phyloP scores from a whole-genome alignment of 2,329 filamentous ascomycete genomes.

The Aspergillus luchuensis region DNA sequence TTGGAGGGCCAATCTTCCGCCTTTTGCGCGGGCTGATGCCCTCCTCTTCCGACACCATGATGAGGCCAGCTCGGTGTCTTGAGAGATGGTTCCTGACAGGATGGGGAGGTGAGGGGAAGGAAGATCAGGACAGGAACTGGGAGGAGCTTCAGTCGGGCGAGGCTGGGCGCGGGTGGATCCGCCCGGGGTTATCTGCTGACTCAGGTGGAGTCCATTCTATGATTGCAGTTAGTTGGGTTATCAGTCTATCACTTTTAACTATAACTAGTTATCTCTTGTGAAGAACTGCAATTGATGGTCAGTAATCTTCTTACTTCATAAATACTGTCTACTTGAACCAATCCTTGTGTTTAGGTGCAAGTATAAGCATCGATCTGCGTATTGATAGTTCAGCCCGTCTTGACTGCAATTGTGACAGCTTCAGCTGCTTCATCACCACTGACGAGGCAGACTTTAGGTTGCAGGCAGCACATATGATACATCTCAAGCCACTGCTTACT shows the following conservation, averaged over 20 bases:
- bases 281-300: too few species aligned
- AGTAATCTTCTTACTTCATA: too few species aligned
- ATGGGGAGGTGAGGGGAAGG: constrained; percentile 1
- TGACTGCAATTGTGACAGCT: not conserved
- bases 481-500: not conserved
- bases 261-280: not conserved
- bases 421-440: not conserved
- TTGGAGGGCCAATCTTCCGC: constrained; percentile 45
- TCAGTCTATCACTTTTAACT: too few species aligned
- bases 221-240: not conserved
- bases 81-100: constrained; percentile 12
- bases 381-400: not conserved
- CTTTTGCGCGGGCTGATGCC: constrained; percentile 51
- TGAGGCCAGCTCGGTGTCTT: constrained; percentile 30
- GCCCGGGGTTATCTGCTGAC: constrained; percentile 21
- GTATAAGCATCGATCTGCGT: too few species aligned
- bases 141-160: constrained; percentile 3
- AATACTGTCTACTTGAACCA: too few species aligned
- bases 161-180: constrained; percentile 13
- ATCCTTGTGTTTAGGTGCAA: too few species aligned
- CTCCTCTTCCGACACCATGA: constrained; percentile 43
- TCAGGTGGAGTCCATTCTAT: constrained; percentile 17
- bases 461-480: constrained; percentile 2
- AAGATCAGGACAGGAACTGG: constrained; percentile 4
- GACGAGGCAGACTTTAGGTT: not conserved